Evolutionary conservation across 1,284 basidiomycete species (phyloP), one percentile per base, ranked within the genome.

Genomic region (Naganishia liquefaciens): DNA sequence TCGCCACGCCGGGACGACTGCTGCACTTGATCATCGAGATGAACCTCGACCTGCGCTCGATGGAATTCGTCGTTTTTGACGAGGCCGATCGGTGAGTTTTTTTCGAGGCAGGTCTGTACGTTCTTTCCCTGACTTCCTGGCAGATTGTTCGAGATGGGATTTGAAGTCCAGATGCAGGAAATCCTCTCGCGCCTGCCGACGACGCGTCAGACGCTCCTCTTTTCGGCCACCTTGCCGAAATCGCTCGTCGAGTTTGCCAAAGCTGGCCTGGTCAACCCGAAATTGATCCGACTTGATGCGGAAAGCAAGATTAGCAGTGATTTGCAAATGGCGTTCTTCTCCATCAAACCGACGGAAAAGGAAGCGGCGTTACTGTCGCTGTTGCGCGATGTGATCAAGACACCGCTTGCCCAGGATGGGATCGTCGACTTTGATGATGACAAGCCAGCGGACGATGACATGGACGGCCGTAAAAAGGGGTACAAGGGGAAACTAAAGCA

Each of bases 241-340:
- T 89, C 90, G 5, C 85, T 99, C 9, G 93, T 98, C 61, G 95
- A 98, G 66, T 99, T 99, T 73, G 93, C 96, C 25, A 95, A 94
- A 74, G 96, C 96, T 15, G 96, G 96, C 33, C 81, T 99, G 23
- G 87, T 89, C 69, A 90, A 96, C 72, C 96, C 96, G 3, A 93
- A 93, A 73, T 87, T 99, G 50, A 88, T 99, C 21, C 88, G 96
- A 27, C 83, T 99, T 42, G 96, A 99, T 74, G 88, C 91, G 4
- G 96, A 99, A 75, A 90, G 88, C 75, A 98, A 97, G 79, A 93
- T 99, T 75, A 95, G 92, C 72, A 81, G 88, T 1, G 96, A 99
- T 74, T 84, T 99, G 30, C 87, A 88, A 67, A 91, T 97, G 87
- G 88, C 89, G 0, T 99, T 99, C 81, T 91, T 99, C 78, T 89